Base-by-base conservation (phyloP, 331 rosid species). In the Stylosanthes scabra region DNA sequence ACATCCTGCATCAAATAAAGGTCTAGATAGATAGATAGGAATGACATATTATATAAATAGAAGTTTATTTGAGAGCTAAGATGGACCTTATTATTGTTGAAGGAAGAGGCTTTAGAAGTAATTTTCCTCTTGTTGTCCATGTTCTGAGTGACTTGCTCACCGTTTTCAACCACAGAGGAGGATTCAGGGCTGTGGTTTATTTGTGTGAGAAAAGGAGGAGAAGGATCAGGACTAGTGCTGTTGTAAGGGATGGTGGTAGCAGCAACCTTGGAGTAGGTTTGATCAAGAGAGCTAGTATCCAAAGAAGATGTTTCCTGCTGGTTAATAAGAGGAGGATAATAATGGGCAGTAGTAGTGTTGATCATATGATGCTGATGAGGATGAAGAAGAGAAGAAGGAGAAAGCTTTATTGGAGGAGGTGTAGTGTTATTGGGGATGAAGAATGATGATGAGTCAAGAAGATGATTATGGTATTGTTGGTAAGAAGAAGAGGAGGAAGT, bases 111-210 rank as follows among this genome's bases (percentile, higher is more conserved):
- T 25, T 74, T 81, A 52, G 37, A 31, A 5, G 79, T 78, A 71
- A 5, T 11, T 40, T 76, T 81, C 67, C 74, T 86, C 76, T 76
- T 92, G 78, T 85, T 86, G 7, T 63, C 82, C 80, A 86, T 63
- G 7, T 87, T 82, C 70, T 84, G 90, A 54, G 79, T 74, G 25
- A 86, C 87, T n/a, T 84, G 91, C 58, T 81, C 88, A 27, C 83
- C 91, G 9, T 61, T 84, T 78, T 91, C 93, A 79, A 86, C 89
- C 77, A 81, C 68, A 10, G 95, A 84, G 20, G 95, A 84, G 20
- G 88, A 71, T 56, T 89, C 86, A 15, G 87, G 80, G 72, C 83
- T 87, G 28, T 71, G 86, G 50, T 77, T 84, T 20, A 20, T 20
- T 66, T 81, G 78, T 8, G 83, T 57, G 64, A 79, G 81, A 51